Evolutionary conservation across 1,139 yeast genomes (phyloP).

Genomic region (Taphrina populina): DNA sequence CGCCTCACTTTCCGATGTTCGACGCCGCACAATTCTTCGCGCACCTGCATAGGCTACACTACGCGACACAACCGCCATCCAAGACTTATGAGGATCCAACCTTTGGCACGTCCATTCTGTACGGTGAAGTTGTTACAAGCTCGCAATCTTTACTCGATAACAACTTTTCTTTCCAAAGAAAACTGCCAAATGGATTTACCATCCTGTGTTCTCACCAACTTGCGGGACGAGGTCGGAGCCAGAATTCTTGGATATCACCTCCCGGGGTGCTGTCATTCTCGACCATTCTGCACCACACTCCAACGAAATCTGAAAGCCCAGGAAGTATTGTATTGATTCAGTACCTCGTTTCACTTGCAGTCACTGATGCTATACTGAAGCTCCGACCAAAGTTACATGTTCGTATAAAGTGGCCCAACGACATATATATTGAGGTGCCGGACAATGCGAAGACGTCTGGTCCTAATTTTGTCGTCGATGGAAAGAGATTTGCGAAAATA

Average conservation of each 20-base stretch:
- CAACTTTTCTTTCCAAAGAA: slow-evolving; percentile 59
- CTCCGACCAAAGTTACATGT: slow-evolving; percentile 72
- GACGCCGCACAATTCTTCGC: slow-evolving; percentile 7
- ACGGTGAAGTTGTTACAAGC: slow-evolving; percentile 88
- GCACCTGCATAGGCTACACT: slow-evolving; percentile 4
- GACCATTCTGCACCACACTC: slow-evolving; percentile 51
- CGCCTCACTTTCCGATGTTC: slow-evolving; percentile 5
- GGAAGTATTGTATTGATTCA: slow-evolving; percentile 68
- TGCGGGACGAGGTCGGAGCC: slow-evolving; percentile 91
- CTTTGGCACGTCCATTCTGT: slow-evolving; percentile 65
- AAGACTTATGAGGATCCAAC: slow-evolving; percentile 43
- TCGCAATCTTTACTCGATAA: slow-evolving; percentile 76
- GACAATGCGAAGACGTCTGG: slow-evolving; percentile 46
- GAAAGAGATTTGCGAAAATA: slow-evolving; percentile 64
- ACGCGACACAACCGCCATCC: slow-evolving; percentile 10
- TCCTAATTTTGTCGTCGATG: slow-evolving; percentile 46
- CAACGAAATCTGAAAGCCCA: slow-evolving; percentile 53
- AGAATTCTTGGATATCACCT: slow-evolving; percentile 94
- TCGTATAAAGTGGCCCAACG: slow-evolving; percentile 95
- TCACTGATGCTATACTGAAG: slow-evolving; percentile 66
- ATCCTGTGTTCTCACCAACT: slow-evolving; percentile 60
- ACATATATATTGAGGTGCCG: slow-evolving; percentile 74
- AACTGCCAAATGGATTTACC: slow-evolving; percentile 69
- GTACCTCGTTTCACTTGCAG: slow-evolving; percentile 78
- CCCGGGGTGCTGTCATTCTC: slow-evolving; percentile 86